Evolutionary conservation across 495 filamentous ascomycete genomes (phyloP), one percentile per base, ranked within the genome.

Genomic region (Aspergillus ellipticus): DNA sequence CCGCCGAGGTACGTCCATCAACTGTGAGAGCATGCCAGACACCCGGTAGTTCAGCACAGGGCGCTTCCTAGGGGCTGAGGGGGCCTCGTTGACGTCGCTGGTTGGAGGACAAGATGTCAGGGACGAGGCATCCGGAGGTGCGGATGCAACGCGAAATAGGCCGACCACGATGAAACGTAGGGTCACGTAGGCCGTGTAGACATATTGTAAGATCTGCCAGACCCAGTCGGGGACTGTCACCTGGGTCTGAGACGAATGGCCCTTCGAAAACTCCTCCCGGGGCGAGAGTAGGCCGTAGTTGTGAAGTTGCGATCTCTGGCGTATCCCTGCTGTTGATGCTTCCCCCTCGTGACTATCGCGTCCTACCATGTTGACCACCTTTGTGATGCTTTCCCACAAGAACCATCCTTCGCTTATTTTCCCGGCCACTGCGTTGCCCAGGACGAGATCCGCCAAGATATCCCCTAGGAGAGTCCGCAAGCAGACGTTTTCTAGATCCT

Each of bases 401-500:
- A 96, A 81, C 86, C 87, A 90, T 20, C 88, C 87, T 71, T 97
- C 85, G 64, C 86, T 93, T 55, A 86, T 76, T 65, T 81, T 91
- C 56, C 85, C 89, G 53, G 85, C 84, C 51, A 97, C 73, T 49
- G 83, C 77, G 51, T 88, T 89, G 17, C 89, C 88, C 39, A 98
- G 72, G 17, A 97, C 88, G 68, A 92, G 82, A 60, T 95, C 89
- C 6, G 89, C 89, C 45, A 97, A 74, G 22, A 97, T 82, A 68
- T 97, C 92, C 39, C 84, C 82, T 53, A 97, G 85, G 46, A 98
- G 76, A 7, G 87, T 78, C 16, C 89, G 84, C 62, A 97, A 74
- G 66, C 90, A 96, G 46, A 77, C 82, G 69, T 95, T 97, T 63
- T 92, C 85, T 9, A 97, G 79, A 61, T 97, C 92, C 66, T 97